phyloP scores from a whole-genome alignment of 805 yeast genomes.

The Ogataea philodendri region DNA sequence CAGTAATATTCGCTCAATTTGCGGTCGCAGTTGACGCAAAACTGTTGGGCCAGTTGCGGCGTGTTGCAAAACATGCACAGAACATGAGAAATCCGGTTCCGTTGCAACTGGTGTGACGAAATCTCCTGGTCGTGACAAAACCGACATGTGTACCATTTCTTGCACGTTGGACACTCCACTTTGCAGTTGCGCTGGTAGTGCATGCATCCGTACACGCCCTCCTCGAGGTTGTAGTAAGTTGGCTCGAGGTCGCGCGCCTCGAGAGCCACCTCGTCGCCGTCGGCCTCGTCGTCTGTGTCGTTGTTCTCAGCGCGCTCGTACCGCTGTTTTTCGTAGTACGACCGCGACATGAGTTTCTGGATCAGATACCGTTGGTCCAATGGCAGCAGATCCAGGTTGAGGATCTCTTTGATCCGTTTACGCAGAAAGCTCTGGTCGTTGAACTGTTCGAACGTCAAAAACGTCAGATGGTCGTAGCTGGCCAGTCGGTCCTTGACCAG shows the following conservation, averaged over 20 bases:
- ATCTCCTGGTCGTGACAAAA: conserved; percentile 76
- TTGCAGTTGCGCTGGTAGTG: conserved; percentile 86
- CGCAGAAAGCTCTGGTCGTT: conserved; percentile 41
- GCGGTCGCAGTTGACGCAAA: conserved; percentile 65
- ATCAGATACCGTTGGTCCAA: conserved; percentile 48
- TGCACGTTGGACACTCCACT: conserved; percentile 73
- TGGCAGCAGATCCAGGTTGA: conserved; percentile 40
- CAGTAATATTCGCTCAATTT: conserved; percentile 78
- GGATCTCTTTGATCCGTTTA: conserved; percentile 47
- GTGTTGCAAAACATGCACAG: conserved; percentile 78
- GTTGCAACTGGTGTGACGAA: conserved; percentile 51
- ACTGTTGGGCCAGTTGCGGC: conserved; percentile 70
- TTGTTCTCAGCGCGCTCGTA: conserved; percentile 21
- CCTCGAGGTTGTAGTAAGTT: conserved; percentile 44
- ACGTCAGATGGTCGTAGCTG: conserved; percentile 30
- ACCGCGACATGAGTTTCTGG: conserved; percentile 67
- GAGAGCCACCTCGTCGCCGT: conserved; percentile 40
- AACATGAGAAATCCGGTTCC: conserved; percentile 62
- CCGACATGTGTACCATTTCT: conserved; percentile 75
- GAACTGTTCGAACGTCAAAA: conserved; percentile 34
- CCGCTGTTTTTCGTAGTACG: conserved; percentile 49
- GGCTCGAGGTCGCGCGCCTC: conserved; percentile 48
- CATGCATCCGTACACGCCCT: conserved; percentile 63
- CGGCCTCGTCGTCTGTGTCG: conserved; percentile 21
- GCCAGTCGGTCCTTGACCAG: conserved; percentile 13